These are phyloP conservation scores for Rhodofomes roseus DNA, from an alignment of 1,284 basidiomycete species.

Conservation along the genomic window DNA sequence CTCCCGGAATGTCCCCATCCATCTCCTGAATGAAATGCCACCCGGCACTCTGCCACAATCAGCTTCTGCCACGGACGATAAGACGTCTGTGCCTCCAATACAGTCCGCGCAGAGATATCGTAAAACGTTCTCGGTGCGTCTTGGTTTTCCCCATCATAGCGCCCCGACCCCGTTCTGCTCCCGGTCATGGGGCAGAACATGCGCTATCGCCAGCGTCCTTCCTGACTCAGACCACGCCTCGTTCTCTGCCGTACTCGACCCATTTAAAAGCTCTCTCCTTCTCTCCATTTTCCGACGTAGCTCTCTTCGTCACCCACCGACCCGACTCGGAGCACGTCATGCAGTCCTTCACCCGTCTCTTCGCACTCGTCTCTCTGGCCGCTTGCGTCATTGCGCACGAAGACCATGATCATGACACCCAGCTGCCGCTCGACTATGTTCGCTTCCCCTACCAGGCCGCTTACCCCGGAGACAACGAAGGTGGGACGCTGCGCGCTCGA, in stretches of 20 bases:
- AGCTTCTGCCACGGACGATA: conserved; percentile 3
- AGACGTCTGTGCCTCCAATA: conserved; percentile 6
- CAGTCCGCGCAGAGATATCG: conserved; percentile 11
- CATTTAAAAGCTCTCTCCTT: conserved; percentile 2
- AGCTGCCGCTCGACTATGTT: conserved; percentile 62
- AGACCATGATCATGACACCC: conserved; percentile 39
- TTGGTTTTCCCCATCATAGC: conserved; percentile 4
- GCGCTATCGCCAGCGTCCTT: conserved; percentile 13
- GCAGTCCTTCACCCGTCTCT: conserved; percentile 12
- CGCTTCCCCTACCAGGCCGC: conserved; percentile 55
- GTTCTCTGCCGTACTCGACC: background rate
- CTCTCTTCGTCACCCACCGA: background rate
- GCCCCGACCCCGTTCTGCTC: background rate
- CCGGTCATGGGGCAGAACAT: conserved; percentile 14
- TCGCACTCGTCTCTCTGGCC: conserved; percentile 11
- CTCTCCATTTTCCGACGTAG: background rate
- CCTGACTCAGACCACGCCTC: background rate
- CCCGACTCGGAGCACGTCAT: conserved; percentile 11
- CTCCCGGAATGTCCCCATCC: conserved; percentile 1
- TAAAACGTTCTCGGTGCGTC: conserved; percentile 11
- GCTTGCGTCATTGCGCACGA: conserved; percentile 33
- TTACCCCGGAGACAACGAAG: conserved; percentile 54
- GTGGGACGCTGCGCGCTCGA: conserved; percentile 27
- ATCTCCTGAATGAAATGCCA: conserved; percentile 4
- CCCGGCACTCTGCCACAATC: background rate